Evolutionary conservation across 2,329 filamentous ascomycete genomes (phyloP), one percentile per base, ranked within the genome.

Genomic region (Cercospora berteroae): DNA sequence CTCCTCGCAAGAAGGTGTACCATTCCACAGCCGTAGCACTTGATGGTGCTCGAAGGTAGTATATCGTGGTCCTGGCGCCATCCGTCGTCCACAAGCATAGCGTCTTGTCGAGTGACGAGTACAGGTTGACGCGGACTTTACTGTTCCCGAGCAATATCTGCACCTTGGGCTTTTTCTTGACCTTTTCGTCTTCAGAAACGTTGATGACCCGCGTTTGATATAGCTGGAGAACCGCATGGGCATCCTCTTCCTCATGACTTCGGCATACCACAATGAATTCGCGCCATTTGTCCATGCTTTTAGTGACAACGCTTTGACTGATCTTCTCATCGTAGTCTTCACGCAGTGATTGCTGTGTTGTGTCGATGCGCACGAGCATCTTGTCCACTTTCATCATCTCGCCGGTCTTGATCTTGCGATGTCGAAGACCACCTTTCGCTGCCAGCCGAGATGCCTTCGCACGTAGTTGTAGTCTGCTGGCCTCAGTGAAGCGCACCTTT

Each of bases 301-400:
- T 82, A 8, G 86, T 86, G 68, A 88, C 85, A 57, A 87, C 83
- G 69, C 84, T 83, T 67, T 87, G 80, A 68, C 85, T 88, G 56
- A 84, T 83, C 70, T 89, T 89, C 74, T 90, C 88, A 63, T 87
- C 85, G 70, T 87, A 90, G 66, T 89, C 86, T 6, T 85, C 82
- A 0, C 86, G 84, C 3, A 84, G 66, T n/a, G 79, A 80, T 69
- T 84, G 82, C 48, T 81, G 73, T 48, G 81, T 81, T 64, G 78
- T 73, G 71, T 89, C 88, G 25, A 89, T 83, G 23, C 87, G 83
- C 20, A 90, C 85, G 23, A 90, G 83, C 88, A 90, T 90, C 67
- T 85, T 87, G 74, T 90, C 88, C 77, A 88, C 88, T 76, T 89
- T 89, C 66, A 90, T 80, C 61, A 90, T 86, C 68, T 89, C 84